Conservation (phyloP, 1,284 basidiomycete genomes). For the Takashimella koratensis region DNA sequence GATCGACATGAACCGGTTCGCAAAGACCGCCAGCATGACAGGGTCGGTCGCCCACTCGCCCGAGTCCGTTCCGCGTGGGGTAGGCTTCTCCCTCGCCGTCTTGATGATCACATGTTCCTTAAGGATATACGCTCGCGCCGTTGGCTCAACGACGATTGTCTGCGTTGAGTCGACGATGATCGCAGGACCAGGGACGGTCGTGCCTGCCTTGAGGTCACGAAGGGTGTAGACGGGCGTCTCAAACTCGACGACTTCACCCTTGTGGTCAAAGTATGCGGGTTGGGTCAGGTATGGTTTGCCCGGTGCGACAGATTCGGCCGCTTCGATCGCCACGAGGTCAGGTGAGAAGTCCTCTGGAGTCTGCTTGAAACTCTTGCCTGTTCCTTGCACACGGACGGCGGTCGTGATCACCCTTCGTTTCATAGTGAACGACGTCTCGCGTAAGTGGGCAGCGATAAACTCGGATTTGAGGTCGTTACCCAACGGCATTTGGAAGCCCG, state of each 20-base stretch:
- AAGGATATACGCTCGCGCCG: conserved; percentile 21
- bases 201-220: conserved; percentile 63
- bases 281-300: neutral
- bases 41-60: conserved; percentile 37
- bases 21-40: conserved; percentile 52
- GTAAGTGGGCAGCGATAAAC: conserved; percentile 28
- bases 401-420: conserved; percentile 47
- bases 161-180: conserved; percentile 42
- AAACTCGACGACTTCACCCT: conserved; percentile 25
- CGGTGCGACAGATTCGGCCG: neutral
- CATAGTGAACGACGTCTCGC: conserved; percentile 73
- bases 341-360: neutral
- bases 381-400: conserved; percentile 66
- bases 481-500: conserved; percentile 39
- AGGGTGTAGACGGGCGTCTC: conserved; percentile 77
- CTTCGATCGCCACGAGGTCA: neutral
- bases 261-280: neutral
- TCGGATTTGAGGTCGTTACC: conserved; percentile 29
- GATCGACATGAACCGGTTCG: conserved; percentile 50
- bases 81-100: conserved; percentile 54
- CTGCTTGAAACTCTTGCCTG: conserved; percentile 80
- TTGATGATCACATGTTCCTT: conserved; percentile 62
- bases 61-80: conserved; percentile 5
- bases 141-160: conserved; percentile 36
- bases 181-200: conserved; percentile 55